Evolutionary conservation across 1,284 basidiomycete species (phyloP).

Genomic region (Ustilago curta): DNA sequence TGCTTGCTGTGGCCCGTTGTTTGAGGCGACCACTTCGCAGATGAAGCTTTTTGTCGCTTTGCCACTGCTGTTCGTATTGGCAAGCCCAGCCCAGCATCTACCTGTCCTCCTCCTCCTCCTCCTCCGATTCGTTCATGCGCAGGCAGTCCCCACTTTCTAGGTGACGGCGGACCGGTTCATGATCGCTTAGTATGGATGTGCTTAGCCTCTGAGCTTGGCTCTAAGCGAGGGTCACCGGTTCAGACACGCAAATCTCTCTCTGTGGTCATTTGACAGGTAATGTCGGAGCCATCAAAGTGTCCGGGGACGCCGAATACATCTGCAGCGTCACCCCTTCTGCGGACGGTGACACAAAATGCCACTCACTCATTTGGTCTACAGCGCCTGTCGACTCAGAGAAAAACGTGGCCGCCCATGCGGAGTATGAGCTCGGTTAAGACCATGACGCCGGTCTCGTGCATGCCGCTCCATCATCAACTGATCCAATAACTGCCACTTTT

Average conservation of each 20-base stretch:
- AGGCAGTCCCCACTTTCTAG: too few species aligned
- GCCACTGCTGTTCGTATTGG: background rate
- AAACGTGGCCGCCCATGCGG: constrained; percentile 1
- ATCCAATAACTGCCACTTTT: too few species aligned
- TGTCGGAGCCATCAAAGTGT: background rate
- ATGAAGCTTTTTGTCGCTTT: background rate
- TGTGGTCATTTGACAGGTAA: background rate
- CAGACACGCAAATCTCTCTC: constrained; percentile 2
- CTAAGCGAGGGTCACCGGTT: constrained; percentile 10
- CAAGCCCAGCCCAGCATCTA: background rate
- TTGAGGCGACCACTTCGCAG: background rate
- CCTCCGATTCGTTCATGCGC: background rate
- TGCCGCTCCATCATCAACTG: too few species aligned
- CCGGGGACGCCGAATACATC: background rate
- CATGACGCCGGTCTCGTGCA: background rate
- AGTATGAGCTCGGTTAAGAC: background rate
- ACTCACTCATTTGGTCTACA: too few species aligned
- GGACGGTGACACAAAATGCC: background rate
- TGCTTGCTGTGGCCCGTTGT: constrained; percentile 2
- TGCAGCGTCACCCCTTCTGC: constrained; percentile 1
- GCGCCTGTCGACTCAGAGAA: background rate
- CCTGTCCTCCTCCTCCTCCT: background rate
- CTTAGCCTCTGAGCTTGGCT: background rate
- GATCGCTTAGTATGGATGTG: background rate
- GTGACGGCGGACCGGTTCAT: background rate